Evolutionary conservation across 768 basidiomycete genomes (phyloP).

Genomic region (Mrakia hoshinonis): DNA sequence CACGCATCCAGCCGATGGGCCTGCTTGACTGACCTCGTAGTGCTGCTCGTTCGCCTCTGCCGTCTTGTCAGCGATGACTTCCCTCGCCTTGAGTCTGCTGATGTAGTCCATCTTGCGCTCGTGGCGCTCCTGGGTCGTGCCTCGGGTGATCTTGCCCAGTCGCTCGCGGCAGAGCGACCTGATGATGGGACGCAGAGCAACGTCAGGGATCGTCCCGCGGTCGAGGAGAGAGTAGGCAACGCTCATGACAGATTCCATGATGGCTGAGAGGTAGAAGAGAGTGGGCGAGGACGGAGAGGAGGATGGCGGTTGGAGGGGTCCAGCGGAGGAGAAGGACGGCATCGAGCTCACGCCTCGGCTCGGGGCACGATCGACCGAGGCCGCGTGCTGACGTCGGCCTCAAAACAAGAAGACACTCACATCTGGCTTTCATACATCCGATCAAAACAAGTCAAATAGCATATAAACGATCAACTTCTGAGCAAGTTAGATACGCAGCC

Average conservation of each 20-base stretch:
- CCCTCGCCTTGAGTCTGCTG: conserved; percentile 48
- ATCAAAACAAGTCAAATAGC: no score
- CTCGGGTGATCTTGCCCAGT: conserved; percentile 53
- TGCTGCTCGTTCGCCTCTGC: conserved; percentile 68
- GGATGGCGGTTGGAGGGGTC: neutral
- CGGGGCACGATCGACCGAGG: no score
- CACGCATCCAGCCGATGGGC: neutral
- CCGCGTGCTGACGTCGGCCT: no score
- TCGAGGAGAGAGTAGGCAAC: conserved; percentile 8
- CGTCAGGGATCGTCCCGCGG: conserved; percentile 55
- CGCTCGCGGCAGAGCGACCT: conserved; percentile 50
- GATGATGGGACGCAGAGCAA: conserved; percentile 48
- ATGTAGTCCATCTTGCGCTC: conserved; percentile 62
- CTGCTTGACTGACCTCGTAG: conserved; percentile 50
- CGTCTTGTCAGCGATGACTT: conserved; percentile 54
- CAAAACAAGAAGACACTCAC: no score
- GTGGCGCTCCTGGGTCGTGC: conserved; percentile 50
- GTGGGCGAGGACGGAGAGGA: neutral
- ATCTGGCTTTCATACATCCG: no score
- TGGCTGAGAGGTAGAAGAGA: neutral
- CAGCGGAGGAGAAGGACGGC: neutral
- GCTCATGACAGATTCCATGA: neutral
- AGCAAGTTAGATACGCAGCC: no score
- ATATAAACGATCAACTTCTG: no score
- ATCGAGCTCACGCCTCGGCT: no score